Evolutionary conservation across 306 rosid species (phyloP), one percentile per base, ranked within the genome.

Genomic region (Amphicarpaea edgeworthii): DNA sequence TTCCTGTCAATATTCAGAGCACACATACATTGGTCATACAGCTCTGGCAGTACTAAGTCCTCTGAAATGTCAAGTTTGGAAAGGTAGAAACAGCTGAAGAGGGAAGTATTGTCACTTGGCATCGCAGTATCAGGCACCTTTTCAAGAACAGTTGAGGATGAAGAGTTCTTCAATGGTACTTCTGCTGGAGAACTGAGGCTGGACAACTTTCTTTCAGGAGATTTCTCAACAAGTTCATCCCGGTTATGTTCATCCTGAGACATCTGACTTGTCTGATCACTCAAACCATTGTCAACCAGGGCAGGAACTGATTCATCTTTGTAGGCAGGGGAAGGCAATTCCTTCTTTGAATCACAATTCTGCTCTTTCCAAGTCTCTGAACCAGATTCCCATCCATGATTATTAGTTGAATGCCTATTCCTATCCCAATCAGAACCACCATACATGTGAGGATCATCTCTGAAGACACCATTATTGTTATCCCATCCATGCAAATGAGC

Each of bases 401-500:
- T 87, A 84, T 83, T 90, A 84, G 90, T 58, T 72, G 88, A 73
- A 81, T 90, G 93, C 84, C 93, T 89, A 76, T 84, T 91, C 85
- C 91, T 88, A 28, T 96, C 98, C 99, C 99, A 96, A 81, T 96
- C 99, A 21, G 93, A 73, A 69, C 96, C 86, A 51, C 87, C 87
- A 79, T 82, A 96, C 83, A 91, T 78, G 73, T 85, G 97, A 81
- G 89, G 84, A 60, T 88, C 97, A 80, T 93, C 91, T 85, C 99
- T 81, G 63, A 82, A 93, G 49, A 82, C 85, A 73, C 98, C 89
- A 83, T 91, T 96, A 77, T 77, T 96, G 73, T 86, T 89, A 83
- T 90, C 99, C 99, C 98, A 96, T 76, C 86, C 93, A 87, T 90
- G 98, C 75, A 93, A 65, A 81, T 90, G 97, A 75, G 97, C 84